Evolutionary conservation across 1,284 basidiomycete species (phyloP).

Genomic region (Trichosporon asahii): DNA sequence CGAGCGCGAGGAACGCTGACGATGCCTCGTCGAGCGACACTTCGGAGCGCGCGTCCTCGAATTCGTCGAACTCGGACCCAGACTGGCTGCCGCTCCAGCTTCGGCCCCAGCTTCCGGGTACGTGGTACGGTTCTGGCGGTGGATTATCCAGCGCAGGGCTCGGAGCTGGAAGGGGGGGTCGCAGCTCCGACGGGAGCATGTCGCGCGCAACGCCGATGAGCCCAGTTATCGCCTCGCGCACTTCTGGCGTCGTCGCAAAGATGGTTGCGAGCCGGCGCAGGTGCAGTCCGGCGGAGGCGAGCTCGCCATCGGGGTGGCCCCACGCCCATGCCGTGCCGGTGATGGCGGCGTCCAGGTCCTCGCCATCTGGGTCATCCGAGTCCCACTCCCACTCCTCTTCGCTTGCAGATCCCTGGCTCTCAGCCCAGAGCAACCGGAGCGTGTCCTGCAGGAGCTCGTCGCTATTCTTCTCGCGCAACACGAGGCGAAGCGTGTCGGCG

Average conservation of each 20-base stretch:
- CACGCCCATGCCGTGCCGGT: neutral
- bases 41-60: conserved; percentile 1
- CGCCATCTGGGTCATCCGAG: neutral
- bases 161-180: neutral
- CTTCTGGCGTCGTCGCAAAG: conserved; percentile 14
- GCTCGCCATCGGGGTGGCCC: conserved; percentile 10
- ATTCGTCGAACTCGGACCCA: conserved; percentile 5
- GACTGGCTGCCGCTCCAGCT: neutral
- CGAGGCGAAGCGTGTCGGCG: conserved; percentile 8
- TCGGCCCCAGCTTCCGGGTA: neutral
- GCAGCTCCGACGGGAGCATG: neutral
- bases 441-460: conserved; percentile 24
- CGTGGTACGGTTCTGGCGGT: neutral
- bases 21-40: neutral
- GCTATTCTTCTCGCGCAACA: conserved; percentile 16
- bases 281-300: conserved; percentile 8
- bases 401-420: neutral
- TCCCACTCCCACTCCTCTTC: neutral
- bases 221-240: conserved; percentile 10
- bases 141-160: neutral
- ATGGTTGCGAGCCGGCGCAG: conserved; percentile 14
- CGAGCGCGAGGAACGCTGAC: neutral
- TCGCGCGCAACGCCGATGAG: neutral
- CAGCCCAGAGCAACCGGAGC: conserved; percentile 8
- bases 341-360: neutral